Evolutionary conservation across 2,329 filamentous ascomycete species (phyloP), one percentile per base, ranked within the genome.

Genomic region (Parastagonospora avenae): DNA sequence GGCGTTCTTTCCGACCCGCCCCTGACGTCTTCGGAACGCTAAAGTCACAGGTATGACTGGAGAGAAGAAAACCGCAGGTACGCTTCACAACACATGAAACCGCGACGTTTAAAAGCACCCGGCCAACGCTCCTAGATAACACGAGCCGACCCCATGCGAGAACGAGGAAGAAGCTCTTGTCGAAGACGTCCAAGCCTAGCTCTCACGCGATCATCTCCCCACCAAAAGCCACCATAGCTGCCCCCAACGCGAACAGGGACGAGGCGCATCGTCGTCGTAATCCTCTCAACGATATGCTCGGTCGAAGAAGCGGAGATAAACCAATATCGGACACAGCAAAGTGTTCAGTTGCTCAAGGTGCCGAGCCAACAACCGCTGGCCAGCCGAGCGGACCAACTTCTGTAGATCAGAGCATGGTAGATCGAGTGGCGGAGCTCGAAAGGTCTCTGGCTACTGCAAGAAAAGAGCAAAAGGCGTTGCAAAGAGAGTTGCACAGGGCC

Each of bases 211-310:
- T 68, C 39, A 63, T 52, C 27, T 59, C 67, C 4, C 67, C 69
- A 8, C 68, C 71, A 11, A 72, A 66, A 54, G 68, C 67, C 19
- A 64, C 67, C 8, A 51, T 67, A 39, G 55, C 61, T 16, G 50
- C 66, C 29, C 44, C 55, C 12, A 71, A 68, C 36, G 55, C 54
- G 4, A 69, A 62, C 42, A 71, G 70, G 42, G 68, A 71, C 32
- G 65, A 71, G 36, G 42, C 63, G 10, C 66, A 66, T 19, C 64
- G 68, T 9, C 63, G 60, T 29, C 67, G 62, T 36, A 66, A 65
- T 39, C 59, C 63, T 8, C 63, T 71, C 40, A 66, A 70, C 61
- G 67, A 72, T 35, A 70, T 72, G 61, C 54, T 71, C 6, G 50
- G 42, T 46, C 52, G 47, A 12, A 33, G 39, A 24, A 51, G 43